Evolutionary conservation across 345 rosid genomes (phyloP), one percentile per base, ranked within the genome.

Genomic region (Hibiscus mutabilis): DNA sequence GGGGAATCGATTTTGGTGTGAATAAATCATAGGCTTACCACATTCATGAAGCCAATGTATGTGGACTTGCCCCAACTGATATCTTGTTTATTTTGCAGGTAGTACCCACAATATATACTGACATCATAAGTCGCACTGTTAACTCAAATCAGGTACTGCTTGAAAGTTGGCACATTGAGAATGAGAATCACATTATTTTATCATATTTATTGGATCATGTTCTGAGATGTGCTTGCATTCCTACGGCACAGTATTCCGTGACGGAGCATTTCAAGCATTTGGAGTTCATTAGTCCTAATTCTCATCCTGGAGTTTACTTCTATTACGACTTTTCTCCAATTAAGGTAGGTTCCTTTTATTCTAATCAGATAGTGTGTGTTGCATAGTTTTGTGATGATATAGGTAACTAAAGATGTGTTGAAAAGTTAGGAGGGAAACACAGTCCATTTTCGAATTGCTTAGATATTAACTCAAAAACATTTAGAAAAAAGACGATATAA

Each of bases 281-380:
- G 27, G 87, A 85, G 61, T 58, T 84, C 66, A 84, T 84, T 74
- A 82, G 76, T 22, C 65, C 68, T 52, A 81, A 81, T 61, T 75
- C 74, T 4, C 79, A 83, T 29, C 86, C 94, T 22, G 98, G 96
- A 68, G 93, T 93, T 66, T 91, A 89, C 87, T 88, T 93, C 90
- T 83, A 86, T 79, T 91, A 91, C 74, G 98, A 91, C 71, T 88
- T 93, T 27, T 91, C 94, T 57, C 98, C 98, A 18, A 91, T 93
- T 40, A 93, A 93, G 98, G 98, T 89, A 71, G 29, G 64, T 53
- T 70, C 21, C 58, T 42, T 35, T 24, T 21, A 37, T 76, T 33
- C 57, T 59, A 67, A 44, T 63, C 19, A 52, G 69, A 60, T 31
- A 42, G n/a, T n/a, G n/a, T 64, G 59, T 47, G 24, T 25, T 69